Base-by-base conservation (phyloP, 768 basidiomycete genomes). In the Rhodotorula kratochvilovae region DNA sequence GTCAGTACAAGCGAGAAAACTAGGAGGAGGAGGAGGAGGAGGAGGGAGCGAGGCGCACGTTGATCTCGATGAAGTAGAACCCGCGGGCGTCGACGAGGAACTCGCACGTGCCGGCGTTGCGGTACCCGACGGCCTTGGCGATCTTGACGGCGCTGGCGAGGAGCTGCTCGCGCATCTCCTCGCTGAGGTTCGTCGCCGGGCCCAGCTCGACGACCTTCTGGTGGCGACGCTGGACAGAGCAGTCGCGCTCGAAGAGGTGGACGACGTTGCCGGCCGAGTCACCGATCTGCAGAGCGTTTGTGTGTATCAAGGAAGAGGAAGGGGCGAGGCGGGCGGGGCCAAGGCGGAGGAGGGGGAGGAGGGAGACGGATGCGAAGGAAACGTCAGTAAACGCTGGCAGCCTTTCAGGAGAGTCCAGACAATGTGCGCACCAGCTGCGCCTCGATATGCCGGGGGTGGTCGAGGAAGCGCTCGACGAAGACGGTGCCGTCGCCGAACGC, bases 401-500 rank as follows among this genome's bases (percentile, higher is more conserved):
- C n/a, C n/a, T n/a, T n/a, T n/a, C n/a, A n/a, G n/a, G n/a, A n/a
- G n/a, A n/a, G n/a, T n/a, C n/a, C n/a, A n/a, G n/a, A n/a, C n/a
- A n/a, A n/a, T n/a, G n/a, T n/a, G 39, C 39, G 39, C 13, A 39
- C 84, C 71, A 98, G 80, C 82, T 97, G 95, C 45, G 96, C 94
- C 81, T 98, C 96, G 72, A 99, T 98, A 81, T 99, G 96, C 76
- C 92, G 87, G 17, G 96, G 96, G 61, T 90, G 89, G 81, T 97
- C 94, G 65, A 98, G 85, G 85, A 92, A 93, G 76, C 94, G 92
- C 79, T 98, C 96, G 79, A 98, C 96, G 82, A 99, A 98, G 74
- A 98, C 96, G 42, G 94, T 98, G 43, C 96, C 96, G 78, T 99
- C 92, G 64, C 96, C 96, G 79, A 99, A 99, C 27, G 96, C 93